These are phyloP conservation scores for Colletotrichum camelliae DNA, from an alignment of 2,329 filamentous ascomycete genomes.

Conservation along the genomic window DNA sequence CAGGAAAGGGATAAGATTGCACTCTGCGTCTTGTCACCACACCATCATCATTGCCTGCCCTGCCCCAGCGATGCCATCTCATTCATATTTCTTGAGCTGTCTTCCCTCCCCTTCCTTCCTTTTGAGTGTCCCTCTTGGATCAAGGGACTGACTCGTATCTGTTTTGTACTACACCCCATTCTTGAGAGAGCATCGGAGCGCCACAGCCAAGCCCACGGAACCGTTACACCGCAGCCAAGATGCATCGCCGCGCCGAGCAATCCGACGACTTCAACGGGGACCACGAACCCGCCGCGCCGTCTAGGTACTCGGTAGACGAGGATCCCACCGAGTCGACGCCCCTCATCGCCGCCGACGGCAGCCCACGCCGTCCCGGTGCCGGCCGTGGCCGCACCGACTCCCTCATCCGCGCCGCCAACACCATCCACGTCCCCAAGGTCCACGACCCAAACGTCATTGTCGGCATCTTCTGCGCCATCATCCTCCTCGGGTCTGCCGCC, in stretches of 20 bases:
- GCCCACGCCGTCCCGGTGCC: background rate
- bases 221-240: background rate
- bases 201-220: background rate
- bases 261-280: background rate
- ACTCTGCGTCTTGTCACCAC: background rate
- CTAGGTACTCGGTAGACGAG: background rate
- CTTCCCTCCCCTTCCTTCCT: background rate
- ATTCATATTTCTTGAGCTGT: background rate
- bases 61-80: background rate
- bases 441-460: slow-evolving; percentile 31
- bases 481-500: slow-evolving; percentile 33
- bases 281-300: background rate
- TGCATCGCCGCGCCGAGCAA: background rate
- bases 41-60: background rate
- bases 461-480: slow-evolving; percentile 32
- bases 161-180: background rate
- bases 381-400: slow-evolving; percentile 1
- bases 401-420: background rate
- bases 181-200: background rate
- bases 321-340: slow-evolving; percentile 11
- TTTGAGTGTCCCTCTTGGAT: background rate
- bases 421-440: slow-evolving; percentile 25
- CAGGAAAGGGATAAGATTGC: slow-evolving; percentile 7
- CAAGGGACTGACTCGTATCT: background rate
- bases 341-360: background rate